Conservation (phyloP, 129 eudicot genomes). For the Escallonia herrerae region DNA sequence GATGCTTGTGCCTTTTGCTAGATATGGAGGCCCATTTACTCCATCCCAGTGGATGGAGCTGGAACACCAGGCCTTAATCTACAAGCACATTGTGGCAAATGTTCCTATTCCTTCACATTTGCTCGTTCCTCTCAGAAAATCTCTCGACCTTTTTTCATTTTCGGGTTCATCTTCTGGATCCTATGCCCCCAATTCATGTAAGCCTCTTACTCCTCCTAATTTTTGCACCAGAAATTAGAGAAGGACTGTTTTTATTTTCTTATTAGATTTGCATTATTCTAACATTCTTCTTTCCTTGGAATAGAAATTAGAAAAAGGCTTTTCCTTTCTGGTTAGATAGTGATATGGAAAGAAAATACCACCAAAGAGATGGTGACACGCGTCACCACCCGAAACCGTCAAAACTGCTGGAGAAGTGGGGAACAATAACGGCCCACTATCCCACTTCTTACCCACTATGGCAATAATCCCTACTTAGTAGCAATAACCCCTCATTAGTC, state of each 20-base stretch:
- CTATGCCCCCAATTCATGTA: constrained; percentile 66
- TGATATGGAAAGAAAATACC: no score
- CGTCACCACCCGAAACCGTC: no score
- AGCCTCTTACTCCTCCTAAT: constrained; percentile 6
- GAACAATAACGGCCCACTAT: no score
- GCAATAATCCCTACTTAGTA: no score
- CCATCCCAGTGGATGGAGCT: constrained; percentile 92
- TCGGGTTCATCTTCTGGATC: constrained; percentile 53
- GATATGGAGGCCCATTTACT: constrained; percentile 73
- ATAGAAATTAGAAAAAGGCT: background rate
- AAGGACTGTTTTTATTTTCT: no score
- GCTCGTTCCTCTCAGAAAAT: constrained; percentile 59
- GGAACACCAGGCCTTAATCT: constrained; percentile 88
- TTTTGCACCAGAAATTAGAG: no score
- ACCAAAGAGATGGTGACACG: no score
- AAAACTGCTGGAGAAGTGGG: no score
- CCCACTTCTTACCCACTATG: no score
- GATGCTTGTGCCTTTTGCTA: constrained; percentile 45
- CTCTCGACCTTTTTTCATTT: constrained; percentile 47
- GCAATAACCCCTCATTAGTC: no score
- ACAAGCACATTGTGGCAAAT: constrained; percentile 76
- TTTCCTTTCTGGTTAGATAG: background rate
- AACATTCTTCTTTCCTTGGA: background rate
- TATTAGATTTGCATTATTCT: background rate
- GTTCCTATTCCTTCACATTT: constrained; percentile 78